These are phyloP conservation scores for Collybia sp. DNA, from an alignment of 768 basidiomycete species.

Conservation along the genomic window DNA sequence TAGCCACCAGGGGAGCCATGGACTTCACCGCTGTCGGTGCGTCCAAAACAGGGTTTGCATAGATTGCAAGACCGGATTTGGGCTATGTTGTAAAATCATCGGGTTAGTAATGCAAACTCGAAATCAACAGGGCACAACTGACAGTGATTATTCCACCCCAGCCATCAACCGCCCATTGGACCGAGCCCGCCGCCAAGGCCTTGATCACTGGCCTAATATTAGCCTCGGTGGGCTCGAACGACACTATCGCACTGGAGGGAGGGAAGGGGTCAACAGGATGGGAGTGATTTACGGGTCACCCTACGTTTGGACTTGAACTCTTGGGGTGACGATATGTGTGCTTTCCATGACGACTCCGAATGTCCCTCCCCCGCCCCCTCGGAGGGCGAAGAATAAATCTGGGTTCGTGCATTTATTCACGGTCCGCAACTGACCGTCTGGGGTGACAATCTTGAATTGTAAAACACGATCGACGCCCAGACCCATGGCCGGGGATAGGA, in stretches of 20 bases:
- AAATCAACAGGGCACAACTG: too few species aligned
- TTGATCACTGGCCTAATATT: slow-evolving; percentile 22
- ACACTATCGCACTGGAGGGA: too few species aligned
- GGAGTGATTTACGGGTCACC: too few species aligned
- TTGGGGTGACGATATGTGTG: slow-evolving; percentile 32
- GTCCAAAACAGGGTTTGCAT: too few species aligned
- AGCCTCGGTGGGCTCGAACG: too few species aligned
- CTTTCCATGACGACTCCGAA: slow-evolving; percentile 36
- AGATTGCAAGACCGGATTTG: too few species aligned
- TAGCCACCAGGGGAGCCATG: too few species aligned
- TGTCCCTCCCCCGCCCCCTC: slow-evolving; percentile 37
- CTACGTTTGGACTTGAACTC: neutral
- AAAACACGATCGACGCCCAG: slow-evolving; percentile 38
- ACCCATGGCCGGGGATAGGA: slow-evolving; percentile 39
- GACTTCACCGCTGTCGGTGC: too few species aligned
- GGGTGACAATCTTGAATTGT: slow-evolving; percentile 34
- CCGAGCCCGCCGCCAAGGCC: slow-evolving; percentile 30
- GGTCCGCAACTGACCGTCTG: slow-evolving; percentile 28
- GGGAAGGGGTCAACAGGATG: too few species aligned
- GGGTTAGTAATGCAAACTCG: too few species aligned
- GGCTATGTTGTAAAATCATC: too few species aligned
- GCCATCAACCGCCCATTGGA: slow-evolving; percentile 39
- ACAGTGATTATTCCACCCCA: slow-evolving; percentile 36
- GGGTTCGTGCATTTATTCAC: slow-evolving; percentile 31
- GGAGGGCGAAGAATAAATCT: slow-evolving; percentile 44